Conservation (phyloP, 768 basidiomycete species). For the Mycena polygramma region DNA sequence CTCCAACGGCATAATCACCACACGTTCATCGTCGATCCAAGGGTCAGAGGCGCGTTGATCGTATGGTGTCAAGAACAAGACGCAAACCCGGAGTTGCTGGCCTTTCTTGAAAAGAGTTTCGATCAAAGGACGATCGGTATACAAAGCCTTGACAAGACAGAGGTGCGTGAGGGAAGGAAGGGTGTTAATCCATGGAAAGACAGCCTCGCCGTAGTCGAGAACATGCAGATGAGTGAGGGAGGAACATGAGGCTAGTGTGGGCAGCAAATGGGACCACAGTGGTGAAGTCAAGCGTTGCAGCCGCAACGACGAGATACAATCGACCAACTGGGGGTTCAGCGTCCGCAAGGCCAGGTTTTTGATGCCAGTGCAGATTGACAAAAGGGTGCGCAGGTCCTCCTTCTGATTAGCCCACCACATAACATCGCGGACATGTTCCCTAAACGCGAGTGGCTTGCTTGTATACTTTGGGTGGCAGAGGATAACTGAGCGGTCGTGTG, state of each 20-base stretch:
- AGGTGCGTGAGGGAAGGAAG: conserved; percentile 13
- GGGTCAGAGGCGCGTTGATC: neutral
- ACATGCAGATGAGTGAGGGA: conserved; percentile 10
- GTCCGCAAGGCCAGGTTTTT: neutral
- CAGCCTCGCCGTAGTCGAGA: no score
- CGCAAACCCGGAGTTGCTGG: neutral
- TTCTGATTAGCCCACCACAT: neutral
- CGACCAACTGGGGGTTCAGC: neutral
- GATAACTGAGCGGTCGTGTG: neutral
- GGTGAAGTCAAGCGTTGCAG: neutral
- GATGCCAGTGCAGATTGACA: conserved; percentile 3
- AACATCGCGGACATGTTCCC: neutral
- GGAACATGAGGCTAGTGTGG: neutral
- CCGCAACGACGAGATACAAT: neutral
- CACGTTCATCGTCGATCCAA: conserved; percentile 1
- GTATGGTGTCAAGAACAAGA: neutral
- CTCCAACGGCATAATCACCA: conserved; percentile 1
- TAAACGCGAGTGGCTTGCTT: neutral
- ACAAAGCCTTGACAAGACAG: neutral
- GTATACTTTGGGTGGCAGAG: neutral
- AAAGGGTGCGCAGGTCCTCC: neutral
- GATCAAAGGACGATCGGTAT: neutral
- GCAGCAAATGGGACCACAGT: neutral
- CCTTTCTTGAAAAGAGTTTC: neutral
- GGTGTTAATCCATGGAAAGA: neutral